A percentile compares a stretch with the other conserved stretches of the same genome.
phyloP scores from a whole-genome alignment of 2,329 filamentous ascomycete genomes.

The Eutypa lata region DNA sequence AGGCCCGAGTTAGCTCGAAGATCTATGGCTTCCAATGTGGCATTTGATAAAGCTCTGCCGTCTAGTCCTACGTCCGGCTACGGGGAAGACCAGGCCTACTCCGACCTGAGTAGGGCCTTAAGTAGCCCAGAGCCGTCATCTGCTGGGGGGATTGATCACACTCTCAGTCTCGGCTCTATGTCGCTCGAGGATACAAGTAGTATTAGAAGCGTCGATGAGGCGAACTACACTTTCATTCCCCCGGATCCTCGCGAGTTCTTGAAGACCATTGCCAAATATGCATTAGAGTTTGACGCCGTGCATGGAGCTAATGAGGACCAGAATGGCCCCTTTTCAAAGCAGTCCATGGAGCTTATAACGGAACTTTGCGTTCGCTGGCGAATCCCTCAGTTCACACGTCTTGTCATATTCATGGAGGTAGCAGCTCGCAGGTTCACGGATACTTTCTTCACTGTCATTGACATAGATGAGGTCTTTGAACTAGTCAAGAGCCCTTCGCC shows the following conservation, averaged over 20 bases:
- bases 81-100: slow-evolving; percentile 49
- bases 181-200: slow-evolving; percentile 55
- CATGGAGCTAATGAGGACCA: slow-evolving; percentile 51
- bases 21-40: slow-evolving; percentile 49
- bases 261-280: slow-evolving; percentile 75
- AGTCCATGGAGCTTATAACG: slow-evolving; percentile 77
- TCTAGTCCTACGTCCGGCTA: slow-evolving; percentile 46
- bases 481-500: slow-evolving; percentile 71
- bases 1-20: slow-evolving; percentile 82
- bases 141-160: slow-evolving; percentile 57
- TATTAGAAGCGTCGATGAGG: slow-evolving; percentile 55
- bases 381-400: slow-evolving; percentile 75
- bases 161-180: slow-evolving; percentile 64
- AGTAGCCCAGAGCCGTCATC: slow-evolving; percentile 41
- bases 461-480: slow-evolving; percentile 79
- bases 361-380: slow-evolving; percentile 89
- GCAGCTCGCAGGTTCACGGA: slow-evolving; percentile 81
- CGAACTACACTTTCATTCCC: slow-evolving; percentile 85
- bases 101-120: slow-evolving; percentile 51
- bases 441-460: slow-evolving; percentile 75
- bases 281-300: slow-evolving; percentile 63
- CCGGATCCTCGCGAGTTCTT: slow-evolving; percentile 79
- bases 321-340: slow-evolving; percentile 63
- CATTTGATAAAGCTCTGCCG: slow-evolving; percentile 56
- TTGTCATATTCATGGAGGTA: slow-evolving; percentile 81